Percentiles rank a stretch among this genome's conserved stretches.
These are phyloP conservation scores for Auxenochlorella pyrenoidosa DNA, from an alignment of 139 green algal genomes.

Conservation along the genomic window DNA sequence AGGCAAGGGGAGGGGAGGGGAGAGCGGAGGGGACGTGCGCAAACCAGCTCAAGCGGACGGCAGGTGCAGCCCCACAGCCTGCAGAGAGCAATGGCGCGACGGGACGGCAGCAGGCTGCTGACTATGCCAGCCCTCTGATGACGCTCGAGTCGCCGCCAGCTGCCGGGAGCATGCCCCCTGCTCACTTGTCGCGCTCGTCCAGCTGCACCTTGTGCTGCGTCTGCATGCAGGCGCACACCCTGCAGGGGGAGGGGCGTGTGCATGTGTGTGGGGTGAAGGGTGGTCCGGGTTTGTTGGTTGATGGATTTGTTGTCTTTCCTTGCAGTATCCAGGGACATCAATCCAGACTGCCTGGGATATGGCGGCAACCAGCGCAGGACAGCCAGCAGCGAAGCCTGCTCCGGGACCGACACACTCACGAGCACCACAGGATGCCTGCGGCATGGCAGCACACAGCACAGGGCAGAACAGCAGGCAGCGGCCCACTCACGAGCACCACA, in stretches of 20 bases:
- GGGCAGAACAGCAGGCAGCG: not conserved
- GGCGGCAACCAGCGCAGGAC: too few species aligned
- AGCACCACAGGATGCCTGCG: too few species aligned
- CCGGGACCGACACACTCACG: too few species aligned
- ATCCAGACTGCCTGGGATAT: too few species aligned
- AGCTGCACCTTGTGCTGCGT: slow-evolving; percentile 92
- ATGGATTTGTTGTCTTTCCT: too few species aligned
- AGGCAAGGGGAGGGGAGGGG: not conserved
- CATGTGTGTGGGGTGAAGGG: not conserved
- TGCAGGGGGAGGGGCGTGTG: slow-evolving; percentile 37
- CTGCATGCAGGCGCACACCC: slow-evolving; percentile 91
- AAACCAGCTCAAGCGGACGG: slow-evolving; percentile 23
- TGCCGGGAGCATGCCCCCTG: not conserved
- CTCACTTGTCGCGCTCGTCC: slow-evolving; percentile 73
- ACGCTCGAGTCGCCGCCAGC: not conserved
- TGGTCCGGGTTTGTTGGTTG: too few species aligned
- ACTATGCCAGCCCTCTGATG: too few species aligned
- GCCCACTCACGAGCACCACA: slow-evolving; percentile 82
- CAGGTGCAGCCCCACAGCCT: too few species aligned
- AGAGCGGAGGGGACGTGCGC: slow-evolving; percentile 1
- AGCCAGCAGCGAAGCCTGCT: too few species aligned
- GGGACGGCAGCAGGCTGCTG: too few species aligned
- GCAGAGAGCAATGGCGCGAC: not conserved
- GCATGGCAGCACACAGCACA: too few species aligned
- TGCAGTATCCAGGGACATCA: too few species aligned